Evolutionary conservation across 2,329 filamentous ascomycete genomes (phyloP), one percentile per base, ranked within the genome.

Genomic region (Neopestalotiopsis rosae): DNA sequence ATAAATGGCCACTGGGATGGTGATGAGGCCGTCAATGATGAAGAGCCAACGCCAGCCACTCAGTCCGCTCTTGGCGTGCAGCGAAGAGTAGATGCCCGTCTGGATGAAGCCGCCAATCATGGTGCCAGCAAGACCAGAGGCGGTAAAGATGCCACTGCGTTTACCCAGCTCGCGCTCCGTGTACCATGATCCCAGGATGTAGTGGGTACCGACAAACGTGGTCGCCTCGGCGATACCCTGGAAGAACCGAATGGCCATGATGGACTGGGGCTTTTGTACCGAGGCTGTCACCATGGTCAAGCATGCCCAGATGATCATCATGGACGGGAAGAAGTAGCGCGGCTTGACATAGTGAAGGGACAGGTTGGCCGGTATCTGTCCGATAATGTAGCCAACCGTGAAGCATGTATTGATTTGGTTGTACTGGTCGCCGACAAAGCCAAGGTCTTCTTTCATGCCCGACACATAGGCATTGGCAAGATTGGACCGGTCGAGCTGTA

Each of bases 21-120:
- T 89, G 69, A 90, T 86, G 12, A 89, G 75, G 1, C 86, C 86
- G 70, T 89, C 87, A 30, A 82, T 78, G 66, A 79, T 79, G 66
- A 86, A 86, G 12, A 86, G 74, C 85, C 85, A 87, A 61, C 87
- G 79, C 89, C 89, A 91, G 3, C 86, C 87, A 5, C 80, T 79
- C 2, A 89, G 79, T 1, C 87, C 86, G 62, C 79, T 75, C 4
- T 82, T 75, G 1, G 86, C 85, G 68, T 89, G 73, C 67, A 83
- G 74, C 13, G 81, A 81, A 30, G 80, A 76, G 72, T 84, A 76
- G 62, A 85, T 84, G 40, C 86, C 87, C 0, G 85, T 87, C 74
- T 90, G 88, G 67, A 91, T 86, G 76, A 90, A 89, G 1, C 89
- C 89, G 13, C 86, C 85, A 65, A 91, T 88, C 84, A 91, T 87